A percentile compares a stretch with the other conserved stretches of the same genome.
Evolutionary conservation across 2,329 filamentous ascomycete species (phyloP).

Genomic region (Colletotrichum shisoi): DNA sequence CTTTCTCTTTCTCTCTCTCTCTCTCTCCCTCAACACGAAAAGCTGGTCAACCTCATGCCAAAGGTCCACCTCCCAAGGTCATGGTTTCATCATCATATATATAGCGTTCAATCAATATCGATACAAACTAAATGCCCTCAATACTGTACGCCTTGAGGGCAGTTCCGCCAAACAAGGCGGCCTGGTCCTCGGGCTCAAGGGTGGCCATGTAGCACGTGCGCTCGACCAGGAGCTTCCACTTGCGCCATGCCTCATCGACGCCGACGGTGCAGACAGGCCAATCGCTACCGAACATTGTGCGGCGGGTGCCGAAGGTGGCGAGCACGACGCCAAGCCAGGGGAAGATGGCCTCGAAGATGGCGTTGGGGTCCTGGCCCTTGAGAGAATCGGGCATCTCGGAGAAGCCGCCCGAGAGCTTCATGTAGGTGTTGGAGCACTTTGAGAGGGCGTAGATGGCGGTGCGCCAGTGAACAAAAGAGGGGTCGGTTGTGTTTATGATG

Average conservation of each 20-base stretch:
- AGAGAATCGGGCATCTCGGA: slow-evolving; percentile 72
- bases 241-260: slow-evolving; percentile 69
- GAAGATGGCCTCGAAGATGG: slow-evolving; percentile 69
- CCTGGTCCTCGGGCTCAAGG: slow-evolving; percentile 67
- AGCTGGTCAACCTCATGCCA: background rate
- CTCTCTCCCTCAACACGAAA: background rate
- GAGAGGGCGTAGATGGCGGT: slow-evolving; percentile 72
- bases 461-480: slow-evolving; percentile 73
- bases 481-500: slow-evolving; percentile 65
- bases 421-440: slow-evolving; percentile 72
- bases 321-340: slow-evolving; percentile 79
- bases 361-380: slow-evolving; percentile 57
- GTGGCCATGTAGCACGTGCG: slow-evolving; percentile 69
- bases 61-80: background rate
- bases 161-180: slow-evolving; percentile 75
- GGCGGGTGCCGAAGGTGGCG: slow-evolving; percentile 71
- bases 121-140: slow-evolving; percentile 3
- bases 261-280: slow-evolving; percentile 87
- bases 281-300: slow-evolving; percentile 90
- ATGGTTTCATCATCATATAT: background rate
- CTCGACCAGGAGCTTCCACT: slow-evolving; percentile 78
- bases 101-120: background rate
- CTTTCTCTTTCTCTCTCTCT: background rate
- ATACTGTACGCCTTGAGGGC: slow-evolving; percentile 73
- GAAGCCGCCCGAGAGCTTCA: slow-evolving; percentile 91